Evolutionary conservation across 2,329 filamentous ascomycete species (phyloP).

Genomic region (Pseudogymnoascus sp.): DNA sequence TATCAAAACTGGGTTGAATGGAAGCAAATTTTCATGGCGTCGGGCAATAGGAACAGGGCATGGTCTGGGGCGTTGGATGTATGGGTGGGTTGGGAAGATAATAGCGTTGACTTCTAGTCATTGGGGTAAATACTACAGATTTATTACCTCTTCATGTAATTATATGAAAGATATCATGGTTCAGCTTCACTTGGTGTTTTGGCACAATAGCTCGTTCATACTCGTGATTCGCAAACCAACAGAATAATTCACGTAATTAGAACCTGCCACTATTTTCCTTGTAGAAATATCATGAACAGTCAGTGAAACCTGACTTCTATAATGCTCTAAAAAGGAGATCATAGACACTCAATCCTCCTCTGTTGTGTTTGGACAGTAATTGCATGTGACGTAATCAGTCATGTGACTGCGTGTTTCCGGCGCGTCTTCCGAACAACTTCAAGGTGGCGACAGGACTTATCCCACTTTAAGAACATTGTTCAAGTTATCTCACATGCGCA

Average conservation of each 20-base stretch:
- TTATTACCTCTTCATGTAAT: conserved; percentile 1
- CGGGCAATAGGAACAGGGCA: background rate
- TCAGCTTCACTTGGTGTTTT: background rate
- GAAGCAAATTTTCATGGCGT: background rate
- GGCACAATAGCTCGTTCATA: background rate
- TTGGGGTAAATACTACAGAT: background rate
- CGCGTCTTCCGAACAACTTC: background rate
- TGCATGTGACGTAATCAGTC: background rate
- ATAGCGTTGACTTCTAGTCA: background rate
- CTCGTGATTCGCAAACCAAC: background rate
- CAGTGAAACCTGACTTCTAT: background rate
- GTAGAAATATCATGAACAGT: background rate
- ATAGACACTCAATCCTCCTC: background rate
- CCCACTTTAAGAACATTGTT: background rate
- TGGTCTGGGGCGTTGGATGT: conserved; percentile 1
- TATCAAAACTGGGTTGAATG: background rate
- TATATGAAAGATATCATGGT: background rate
- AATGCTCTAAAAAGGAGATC: background rate
- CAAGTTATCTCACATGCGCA: background rate
- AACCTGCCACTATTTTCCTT: background rate
- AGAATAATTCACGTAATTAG: background rate
- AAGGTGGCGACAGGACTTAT: background rate
- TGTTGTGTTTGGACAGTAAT: background rate
- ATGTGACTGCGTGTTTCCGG: conserved; percentile 5
- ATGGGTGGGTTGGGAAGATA: background rate